Evolutionary conservation across 2,329 filamentous ascomycete species (phyloP).

Genomic region (Paramyrothecium sp.): DNA sequence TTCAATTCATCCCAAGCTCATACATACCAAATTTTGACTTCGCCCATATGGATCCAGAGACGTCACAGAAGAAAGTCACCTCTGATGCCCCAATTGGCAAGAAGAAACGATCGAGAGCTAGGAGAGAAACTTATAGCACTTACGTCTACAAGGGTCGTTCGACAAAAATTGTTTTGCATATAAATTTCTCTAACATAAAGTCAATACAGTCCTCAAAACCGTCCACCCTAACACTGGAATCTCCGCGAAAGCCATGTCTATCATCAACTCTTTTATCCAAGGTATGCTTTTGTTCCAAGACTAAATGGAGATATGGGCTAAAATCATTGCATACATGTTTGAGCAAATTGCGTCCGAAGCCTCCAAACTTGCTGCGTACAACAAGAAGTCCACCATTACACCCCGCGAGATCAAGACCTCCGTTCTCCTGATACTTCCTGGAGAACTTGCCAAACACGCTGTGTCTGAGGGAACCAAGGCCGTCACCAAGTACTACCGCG

Average conservation of each 20-base stretch:
- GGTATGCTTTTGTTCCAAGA: conserved; percentile 48
- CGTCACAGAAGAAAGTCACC: too few relatives aligned
- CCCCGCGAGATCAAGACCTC: conserved; percentile 99
- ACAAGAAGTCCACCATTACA: conserved; percentile 99
- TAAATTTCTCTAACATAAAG: conserved; percentile 14
- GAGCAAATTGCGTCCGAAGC: conserved; percentile 98
- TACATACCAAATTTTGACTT: too few relatives aligned
- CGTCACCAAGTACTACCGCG: conserved; percentile 99
- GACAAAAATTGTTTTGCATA: neutral
- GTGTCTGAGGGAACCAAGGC: conserved; percentile 99
- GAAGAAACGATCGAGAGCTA: conserved; percentile 99
- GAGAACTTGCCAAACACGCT: conserved; percentile 98
- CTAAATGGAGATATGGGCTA: too few relatives aligned
- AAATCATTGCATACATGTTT: conserved; percentile 78
- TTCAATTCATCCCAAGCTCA: too few relatives aligned
- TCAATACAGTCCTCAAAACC: conserved; percentile 97
- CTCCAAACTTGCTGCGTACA: conserved; percentile 98
- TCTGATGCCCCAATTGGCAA: too few relatives aligned
- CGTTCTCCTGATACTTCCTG: conserved; percentile 94
- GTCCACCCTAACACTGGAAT: conserved; percentile 99
- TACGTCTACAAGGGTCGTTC: conserved; percentile 98
- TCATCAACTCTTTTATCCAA: conserved; percentile 99
- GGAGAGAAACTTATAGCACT: conserved; percentile 99
- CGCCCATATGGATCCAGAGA: too few relatives aligned
- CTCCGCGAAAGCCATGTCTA: conserved; percentile 99